Conservation (phyloP, 139 green algal genomes). For the Chlorella sorokiniana region DNA sequence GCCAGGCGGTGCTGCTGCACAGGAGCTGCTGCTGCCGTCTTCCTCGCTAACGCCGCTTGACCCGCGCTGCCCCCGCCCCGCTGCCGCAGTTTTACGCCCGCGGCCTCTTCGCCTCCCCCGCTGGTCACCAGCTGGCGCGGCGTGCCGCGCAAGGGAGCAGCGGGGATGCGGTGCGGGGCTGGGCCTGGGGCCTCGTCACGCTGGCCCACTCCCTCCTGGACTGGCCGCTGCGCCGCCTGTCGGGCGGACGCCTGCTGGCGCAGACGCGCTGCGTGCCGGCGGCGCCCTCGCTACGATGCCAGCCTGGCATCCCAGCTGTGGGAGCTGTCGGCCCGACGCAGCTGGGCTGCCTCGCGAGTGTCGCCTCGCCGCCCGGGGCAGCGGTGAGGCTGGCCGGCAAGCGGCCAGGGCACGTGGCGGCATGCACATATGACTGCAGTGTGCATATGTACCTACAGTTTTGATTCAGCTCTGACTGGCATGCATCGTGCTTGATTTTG, state of each 20-base stretch:
- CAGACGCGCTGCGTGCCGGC: conserved; percentile 50
- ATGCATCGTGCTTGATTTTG: no score
- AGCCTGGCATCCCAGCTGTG: conserved; percentile 64
- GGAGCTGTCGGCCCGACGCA: conserved; percentile 57
- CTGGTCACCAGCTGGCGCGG: conserved; percentile 33
- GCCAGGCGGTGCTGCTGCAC: no score
- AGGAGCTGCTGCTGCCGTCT: no score
- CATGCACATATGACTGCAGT: not conserved
- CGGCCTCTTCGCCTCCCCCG: conserved; percentile 69
- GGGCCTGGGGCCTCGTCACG: conserved; percentile 41
- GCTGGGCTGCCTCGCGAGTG: conserved; percentile 45
- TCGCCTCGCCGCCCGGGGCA: not conserved
- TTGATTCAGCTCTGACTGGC: no score
- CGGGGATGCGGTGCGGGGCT: conserved; percentile 29
- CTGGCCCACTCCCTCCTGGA: conserved; percentile 54
- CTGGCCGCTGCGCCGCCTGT: conserved; percentile 63
- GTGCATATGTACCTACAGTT: no score
- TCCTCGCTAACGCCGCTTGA: not conserved
- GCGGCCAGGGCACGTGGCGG: no score
- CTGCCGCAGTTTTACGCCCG: conserved; percentile 72
- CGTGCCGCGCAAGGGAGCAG: not conserved
- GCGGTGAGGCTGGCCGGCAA: no score
- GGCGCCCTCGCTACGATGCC: conserved; percentile 58
- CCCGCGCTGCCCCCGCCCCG: not conserved
- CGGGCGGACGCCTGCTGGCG: conserved; percentile 39